Percentiles rank a stretch among this genome's conserved stretches.
Evolutionary conservation across 2,329 filamentous ascomycete genomes (phyloP).

Genomic region (Aureobasidium melanogenum): DNA sequence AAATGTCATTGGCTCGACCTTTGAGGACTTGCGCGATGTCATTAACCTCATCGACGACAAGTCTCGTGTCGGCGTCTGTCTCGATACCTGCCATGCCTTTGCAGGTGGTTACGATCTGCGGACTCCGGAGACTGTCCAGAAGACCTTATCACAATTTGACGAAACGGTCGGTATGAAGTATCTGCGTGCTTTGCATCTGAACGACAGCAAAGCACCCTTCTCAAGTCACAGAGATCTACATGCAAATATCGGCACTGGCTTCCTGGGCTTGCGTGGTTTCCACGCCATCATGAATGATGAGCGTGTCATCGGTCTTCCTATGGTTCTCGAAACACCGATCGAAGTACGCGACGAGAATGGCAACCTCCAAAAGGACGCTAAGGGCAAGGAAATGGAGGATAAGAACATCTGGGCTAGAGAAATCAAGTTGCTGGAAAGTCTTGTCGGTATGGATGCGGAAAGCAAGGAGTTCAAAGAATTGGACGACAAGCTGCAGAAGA

Average conservation of each 20-base stretch:
- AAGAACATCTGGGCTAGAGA: constrained; percentile 81
- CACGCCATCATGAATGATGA: constrained; percentile 81
- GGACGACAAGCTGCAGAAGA: constrained; percentile 56
- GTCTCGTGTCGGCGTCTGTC: constrained; percentile 77
- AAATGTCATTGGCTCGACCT: constrained; percentile 76
- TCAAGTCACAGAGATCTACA: constrained; percentile 78
- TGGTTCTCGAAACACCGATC: constrained; percentile 95
- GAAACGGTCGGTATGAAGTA: constrained; percentile 67
- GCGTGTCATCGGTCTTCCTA: constrained; percentile 67
- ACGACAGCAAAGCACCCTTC: constrained; percentile 90
- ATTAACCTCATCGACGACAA: constrained; percentile 75
- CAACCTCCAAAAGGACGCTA: constrained; percentile 37
- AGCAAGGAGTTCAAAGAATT: constrained; percentile 61
- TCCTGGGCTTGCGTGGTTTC: constrained; percentile 81
- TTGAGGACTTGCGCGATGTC: constrained; percentile 79
- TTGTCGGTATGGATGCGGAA: constrained; percentile 76
- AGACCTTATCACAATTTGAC: constrained; percentile 70
- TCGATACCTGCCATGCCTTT: constrained; percentile 95
- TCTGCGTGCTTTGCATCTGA: constrained; percentile 79
- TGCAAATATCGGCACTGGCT: constrained; percentile 93
- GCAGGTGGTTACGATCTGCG: constrained; percentile 88
- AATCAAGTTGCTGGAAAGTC: constrained; percentile 84
- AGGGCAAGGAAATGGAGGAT: constrained; percentile 56
- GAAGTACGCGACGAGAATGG: constrained; percentile 59
- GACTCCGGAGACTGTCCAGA: constrained; percentile 60